Base-by-base conservation (phyloP, 306 rosid genomes). In the Fragaria iinumae region DNA sequence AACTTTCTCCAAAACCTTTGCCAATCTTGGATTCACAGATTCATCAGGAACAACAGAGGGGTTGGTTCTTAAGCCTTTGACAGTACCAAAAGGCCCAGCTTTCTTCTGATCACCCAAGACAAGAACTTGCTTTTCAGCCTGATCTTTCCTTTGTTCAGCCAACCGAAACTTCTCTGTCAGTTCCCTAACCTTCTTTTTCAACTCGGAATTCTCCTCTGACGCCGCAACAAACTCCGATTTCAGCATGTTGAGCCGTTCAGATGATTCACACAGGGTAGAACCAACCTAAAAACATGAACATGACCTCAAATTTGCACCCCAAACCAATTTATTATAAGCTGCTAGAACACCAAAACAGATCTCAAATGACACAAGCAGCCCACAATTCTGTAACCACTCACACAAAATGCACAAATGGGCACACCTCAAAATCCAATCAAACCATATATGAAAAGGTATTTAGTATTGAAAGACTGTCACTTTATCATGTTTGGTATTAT, bases 1-100 rank as follows among this genome's bases (percentile, higher is more conserved):
- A 47, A 89, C 80, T 83, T 90, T 84, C 87, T 92, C 92, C 68
- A 94, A 82, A 75, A 94, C 80, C 86, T 87, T 87, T n/a, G 87
- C 90, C 82, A 94, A 82, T 75, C 97, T 90, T 20, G 95, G 92
- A 64, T 92, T 94, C 79, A 89, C 97, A 25, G 97, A 92, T 69
- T 88, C 92, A 79, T 94, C 96, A 38, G 96, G 93, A 69, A 86
- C 66, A 65, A 94, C 84, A 47, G 91, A 81, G 27, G 91, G 96
- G 79, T 80, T 90, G 70, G 91, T 91, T 89, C 96, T 83, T 66
- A 84, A 79, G 71, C 89, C 96, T 84, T 88, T 88, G 74, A 94
- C 91, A 13, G 96, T 87, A 56, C 98, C 98, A 50, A 89, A 89
- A 65, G 93, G 90, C 69, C 98, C 97, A 29, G 92, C 90, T 71